phyloP scores from a whole-genome alignment of 2,329 filamentous ascomycete species.

The Fusarium goolgardi region DNA sequence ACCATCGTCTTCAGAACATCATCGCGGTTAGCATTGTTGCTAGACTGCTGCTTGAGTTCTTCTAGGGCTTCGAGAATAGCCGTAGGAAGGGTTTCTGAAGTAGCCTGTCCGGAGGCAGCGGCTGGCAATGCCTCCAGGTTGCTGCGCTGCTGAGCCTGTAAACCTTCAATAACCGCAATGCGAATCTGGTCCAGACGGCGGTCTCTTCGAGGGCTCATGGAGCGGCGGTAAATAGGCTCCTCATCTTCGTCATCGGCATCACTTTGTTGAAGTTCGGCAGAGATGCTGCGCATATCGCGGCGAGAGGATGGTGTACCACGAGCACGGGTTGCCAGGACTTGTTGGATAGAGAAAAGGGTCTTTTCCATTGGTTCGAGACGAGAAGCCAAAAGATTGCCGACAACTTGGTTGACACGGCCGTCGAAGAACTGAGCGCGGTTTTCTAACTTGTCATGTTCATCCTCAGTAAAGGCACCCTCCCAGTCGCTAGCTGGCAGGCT shows the following conservation, averaged over 20 bases:
- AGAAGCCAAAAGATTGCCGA: slow-evolving; percentile 80
- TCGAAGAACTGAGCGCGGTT: slow-evolving; percentile 90
- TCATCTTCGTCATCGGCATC: slow-evolving; percentile 97
- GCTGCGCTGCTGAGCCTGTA: slow-evolving; percentile 67
- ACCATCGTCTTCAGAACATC: slow-evolving; percentile 71
- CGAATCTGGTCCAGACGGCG: slow-evolving; percentile 86
- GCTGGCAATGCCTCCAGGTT: slow-evolving; percentile 49
- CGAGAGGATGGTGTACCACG: slow-evolving; percentile 66
- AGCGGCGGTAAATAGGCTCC: slow-evolving; percentile 71
- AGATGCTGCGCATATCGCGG: slow-evolving; percentile 72
- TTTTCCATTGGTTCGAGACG: slow-evolving; percentile 85
- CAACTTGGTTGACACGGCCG: slow-evolving; percentile 85
- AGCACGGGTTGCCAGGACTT: slow-evolving; percentile 70
- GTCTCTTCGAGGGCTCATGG: slow-evolving; percentile 81
- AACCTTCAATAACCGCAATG: slow-evolving; percentile 76
- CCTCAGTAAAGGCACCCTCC: slow-evolving; percentile 86
- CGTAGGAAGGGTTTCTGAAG: slow-evolving; percentile 46
- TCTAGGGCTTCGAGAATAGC: slow-evolving; percentile 74
- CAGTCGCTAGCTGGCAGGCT: slow-evolving; percentile 85
- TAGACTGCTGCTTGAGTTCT: slow-evolving; percentile 66
- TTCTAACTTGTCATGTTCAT: slow-evolving; percentile 85
- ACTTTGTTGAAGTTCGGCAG: slow-evolving; percentile 78
- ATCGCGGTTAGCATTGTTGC: slow-evolving; percentile 44
- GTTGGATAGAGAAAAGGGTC: slow-evolving; percentile 79
- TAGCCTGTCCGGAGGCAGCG: slow-evolving; percentile 23